Evolutionary conservation across 192 early-diverging fungal species (phyloP).

Genomic region (Coemansia erecta): DNA sequence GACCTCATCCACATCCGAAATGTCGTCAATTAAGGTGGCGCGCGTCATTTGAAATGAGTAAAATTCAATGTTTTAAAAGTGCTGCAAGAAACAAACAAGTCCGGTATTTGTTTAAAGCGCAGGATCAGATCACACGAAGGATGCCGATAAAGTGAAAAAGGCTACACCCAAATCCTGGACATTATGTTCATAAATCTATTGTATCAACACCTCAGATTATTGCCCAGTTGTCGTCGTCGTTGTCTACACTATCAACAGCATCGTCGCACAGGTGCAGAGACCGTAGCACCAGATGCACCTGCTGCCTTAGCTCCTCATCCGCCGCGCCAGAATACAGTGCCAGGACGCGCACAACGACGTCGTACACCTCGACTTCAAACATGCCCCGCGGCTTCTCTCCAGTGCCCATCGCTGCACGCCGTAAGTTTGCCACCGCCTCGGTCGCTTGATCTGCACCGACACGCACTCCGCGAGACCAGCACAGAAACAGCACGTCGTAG

Average conservation of each 20-base stretch:
- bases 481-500: constrained; percentile 40
- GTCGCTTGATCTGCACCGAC: constrained; percentile 27
- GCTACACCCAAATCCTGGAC: not conserved
- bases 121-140: not conserved
- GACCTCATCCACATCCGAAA: not conserved
- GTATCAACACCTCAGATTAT: constrained; percentile 11
- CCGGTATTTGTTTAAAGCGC: not conserved
- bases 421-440: constrained; percentile 37
- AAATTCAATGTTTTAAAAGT: not conserved
- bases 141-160: not conserved
- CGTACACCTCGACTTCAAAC: constrained; percentile 37
- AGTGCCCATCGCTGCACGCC: constrained; percentile 28
- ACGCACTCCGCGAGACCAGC: constrained; percentile 36
- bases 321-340: constrained; percentile 25
- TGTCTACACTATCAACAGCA: constrained; percentile 36
- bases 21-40: constrained; percentile 1
- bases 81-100: not conserved
- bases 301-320: constrained; percentile 15
- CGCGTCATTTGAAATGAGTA: constrained; percentile 7
- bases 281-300: constrained; percentile 35
- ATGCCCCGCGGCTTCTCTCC: constrained; percentile 10
- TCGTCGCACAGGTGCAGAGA: constrained; percentile 48
- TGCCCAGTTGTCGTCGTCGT: constrained; percentile 48
- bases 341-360: constrained; percentile 29
- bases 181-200: no score